phyloP scores from a whole-genome alignment of 441 rosid species.

The Jatropha podagrica region DNA sequence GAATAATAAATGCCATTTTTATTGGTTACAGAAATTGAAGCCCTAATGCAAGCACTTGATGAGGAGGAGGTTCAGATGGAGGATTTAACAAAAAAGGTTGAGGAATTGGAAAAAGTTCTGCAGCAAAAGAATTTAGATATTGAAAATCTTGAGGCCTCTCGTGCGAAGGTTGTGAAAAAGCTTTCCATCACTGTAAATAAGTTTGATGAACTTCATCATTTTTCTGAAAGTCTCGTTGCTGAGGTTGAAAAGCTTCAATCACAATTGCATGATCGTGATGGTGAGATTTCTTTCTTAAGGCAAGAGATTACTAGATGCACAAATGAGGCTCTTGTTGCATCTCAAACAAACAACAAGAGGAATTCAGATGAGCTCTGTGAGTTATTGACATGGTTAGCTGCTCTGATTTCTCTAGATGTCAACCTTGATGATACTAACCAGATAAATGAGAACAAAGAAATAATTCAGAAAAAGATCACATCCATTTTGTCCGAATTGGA shows the following conservation, averaged over 20 bases:
- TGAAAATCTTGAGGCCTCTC: slow-evolving; percentile 82
- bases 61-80: slow-evolving; percentile 99
- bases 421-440: slow-evolving; percentile 41
- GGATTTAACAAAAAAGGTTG: slow-evolving; percentile 59
- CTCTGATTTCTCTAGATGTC: slow-evolving; percentile 49
- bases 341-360: slow-evolving; percentile 60
- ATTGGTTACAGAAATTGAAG: slow-evolving; percentile 74
- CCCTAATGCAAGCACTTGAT: slow-evolving; percentile 98
- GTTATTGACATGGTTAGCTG: slow-evolving; percentile 62
- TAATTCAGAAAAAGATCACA: slow-evolving; percentile 54
- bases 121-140: slow-evolving; percentile 67
- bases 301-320: slow-evolving; percentile 99
- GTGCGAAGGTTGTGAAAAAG: slow-evolving; percentile 81
- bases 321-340: slow-evolving; percentile 77
- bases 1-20: slow-evolving; percentile 24
- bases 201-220: slow-evolving; percentile 96
- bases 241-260: slow-evolving; percentile 95
- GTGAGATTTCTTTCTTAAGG: slow-evolving; percentile 94
- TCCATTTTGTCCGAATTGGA: slow-evolving; percentile 62
- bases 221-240: slow-evolving; percentile 79
- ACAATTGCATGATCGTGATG: slow-evolving; percentile 87
- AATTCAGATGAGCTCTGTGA: slow-evolving; percentile 59
- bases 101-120: slow-evolving; percentile 62
- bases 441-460: slow-evolving; percentile 60
- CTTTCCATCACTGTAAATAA: slow-evolving; percentile 79